Conservation (phyloP, 2,329 filamentous ascomycete genomes). For the Bretziella fagacearum region DNA sequence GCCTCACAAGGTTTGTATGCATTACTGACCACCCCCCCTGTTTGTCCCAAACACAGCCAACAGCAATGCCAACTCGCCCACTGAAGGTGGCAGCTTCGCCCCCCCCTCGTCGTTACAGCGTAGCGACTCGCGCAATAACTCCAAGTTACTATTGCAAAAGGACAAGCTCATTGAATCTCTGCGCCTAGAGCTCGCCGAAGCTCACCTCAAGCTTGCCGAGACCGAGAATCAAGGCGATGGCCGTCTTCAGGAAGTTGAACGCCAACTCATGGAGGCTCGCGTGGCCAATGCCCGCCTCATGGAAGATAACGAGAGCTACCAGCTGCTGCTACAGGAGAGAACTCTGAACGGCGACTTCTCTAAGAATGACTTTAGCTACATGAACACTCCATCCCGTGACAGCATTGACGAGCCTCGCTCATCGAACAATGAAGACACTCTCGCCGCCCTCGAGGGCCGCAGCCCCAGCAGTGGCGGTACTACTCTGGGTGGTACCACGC, state of each 20-base stretch:
- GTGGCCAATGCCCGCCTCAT: slow-evolving; percentile 92
- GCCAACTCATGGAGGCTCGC: slow-evolving; percentile 72
- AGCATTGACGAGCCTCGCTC: slow-evolving; percentile 17
- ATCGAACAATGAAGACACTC: slow-evolving; percentile 39
- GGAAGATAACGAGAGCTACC: slow-evolving; percentile 98
- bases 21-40: neutral
- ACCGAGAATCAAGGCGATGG: slow-evolving; percentile 85
- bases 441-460: slow-evolving; percentile 45
- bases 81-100: slow-evolving; percentile 61
- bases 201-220: slow-evolving; percentile 88
- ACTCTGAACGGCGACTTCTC: slow-evolving; percentile 88
- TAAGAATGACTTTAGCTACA: slow-evolving; percentile 64
- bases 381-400: slow-evolving; percentile 4
- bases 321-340: slow-evolving; percentile 83
- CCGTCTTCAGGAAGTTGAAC: slow-evolving; percentile 76
- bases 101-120: slow-evolving; percentile 70
- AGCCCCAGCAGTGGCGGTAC: slow-evolving; percentile 19
- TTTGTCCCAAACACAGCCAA: slow-evolving; percentile 24
- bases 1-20: neutral
- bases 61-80: slow-evolving; percentile 36
- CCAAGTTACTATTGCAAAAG: slow-evolving; percentile 81
- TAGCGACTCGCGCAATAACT: slow-evolving; percentile 78
- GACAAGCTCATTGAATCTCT: slow-evolving; percentile 91
- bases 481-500: slow-evolving; percentile 30
- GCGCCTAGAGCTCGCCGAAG: slow-evolving; percentile 79